Percentiles rank a stretch among this genome's conserved stretches.
Conservation (phyloP, 2,329 filamentous ascomycete genomes). For the Calycina marina region DNA sequence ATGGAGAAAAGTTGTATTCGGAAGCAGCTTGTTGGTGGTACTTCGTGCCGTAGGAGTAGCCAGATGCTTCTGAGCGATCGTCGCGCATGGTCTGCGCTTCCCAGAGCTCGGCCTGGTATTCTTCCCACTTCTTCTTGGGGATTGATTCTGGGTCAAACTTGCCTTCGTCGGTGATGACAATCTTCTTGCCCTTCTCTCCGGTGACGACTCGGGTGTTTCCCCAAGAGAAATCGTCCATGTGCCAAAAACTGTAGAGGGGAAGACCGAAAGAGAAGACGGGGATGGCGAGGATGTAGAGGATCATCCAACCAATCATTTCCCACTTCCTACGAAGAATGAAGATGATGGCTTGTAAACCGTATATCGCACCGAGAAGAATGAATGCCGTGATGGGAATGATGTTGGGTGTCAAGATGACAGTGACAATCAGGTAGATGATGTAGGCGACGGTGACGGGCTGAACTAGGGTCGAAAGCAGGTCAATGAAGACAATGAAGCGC, state of each 20-base stretch:
- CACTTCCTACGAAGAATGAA: conserved; percentile 94
- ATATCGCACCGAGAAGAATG: conserved; percentile 84
- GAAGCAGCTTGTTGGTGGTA: conserved; percentile 38
- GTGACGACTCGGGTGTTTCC: conserved; percentile 96
- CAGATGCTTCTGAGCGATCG: conserved; percentile 74
- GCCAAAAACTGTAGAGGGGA: conserved; percentile 92
- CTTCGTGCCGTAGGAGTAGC: conserved; percentile 88
- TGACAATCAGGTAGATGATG: conserved; percentile 75
- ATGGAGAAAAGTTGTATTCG: conserved; percentile 54
- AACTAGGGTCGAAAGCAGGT: conserved; percentile 80
- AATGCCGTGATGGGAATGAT: conserved; percentile 75
- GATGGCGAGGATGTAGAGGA: conserved; percentile 83
- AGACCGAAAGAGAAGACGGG: conserved; percentile 84
- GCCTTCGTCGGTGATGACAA: conserved; percentile 91
- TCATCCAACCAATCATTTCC: conserved; percentile 99
- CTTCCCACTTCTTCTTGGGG: conserved; percentile 97
- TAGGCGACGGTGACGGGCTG: conserved; percentile 87
- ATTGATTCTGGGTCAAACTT: conserved; percentile 91
- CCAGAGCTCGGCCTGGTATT: conserved; percentile 97
- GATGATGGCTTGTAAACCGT: conserved; percentile 91
- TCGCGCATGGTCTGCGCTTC: conserved; percentile 70
- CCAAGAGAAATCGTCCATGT: conserved; percentile 99
- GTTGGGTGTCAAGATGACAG: conserved; percentile 43
- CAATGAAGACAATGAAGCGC: conserved; percentile 93
- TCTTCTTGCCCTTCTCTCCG: conserved; percentile 81